Percentiles rank a stretch among this genome's conserved stretches.
Evolutionary conservation across 257 asterid genomes (phyloP).

Genomic region (Solanum gracilifrons): DNA sequence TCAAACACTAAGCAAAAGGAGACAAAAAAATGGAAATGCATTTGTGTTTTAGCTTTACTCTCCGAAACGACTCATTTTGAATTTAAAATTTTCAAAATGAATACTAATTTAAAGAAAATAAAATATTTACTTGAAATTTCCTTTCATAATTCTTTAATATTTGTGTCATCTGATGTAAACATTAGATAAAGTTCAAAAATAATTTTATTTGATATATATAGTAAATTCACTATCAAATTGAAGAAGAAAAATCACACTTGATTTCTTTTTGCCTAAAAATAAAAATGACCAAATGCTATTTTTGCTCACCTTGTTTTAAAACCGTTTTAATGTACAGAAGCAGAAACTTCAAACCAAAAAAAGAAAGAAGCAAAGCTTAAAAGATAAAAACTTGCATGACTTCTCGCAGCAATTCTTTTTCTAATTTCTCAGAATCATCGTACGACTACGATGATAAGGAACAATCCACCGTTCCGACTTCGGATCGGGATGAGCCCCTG

Average conservation of each 20-base stretch:
- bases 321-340: not conserved
- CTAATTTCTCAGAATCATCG: not conserved
- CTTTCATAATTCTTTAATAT: not conserved
- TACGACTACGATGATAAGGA: not conserved
- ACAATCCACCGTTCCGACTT: not conserved
- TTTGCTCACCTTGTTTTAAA: not conserved
- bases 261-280: not conserved
- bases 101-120: not conserved
- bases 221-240: not conserved
- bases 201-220: not conserved
- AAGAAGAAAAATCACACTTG: not conserved
- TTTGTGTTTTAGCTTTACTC: not conserved
- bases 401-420: not conserved
- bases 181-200: not conserved
- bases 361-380: not conserved
- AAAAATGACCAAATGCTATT: not conserved
- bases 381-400: not conserved
- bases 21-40: not conserved
- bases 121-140: not conserved
- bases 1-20: not conserved
- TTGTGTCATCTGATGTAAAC: not conserved
- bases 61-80: not conserved
- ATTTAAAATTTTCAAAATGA: not conserved
- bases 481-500: constrained; percentile 6
- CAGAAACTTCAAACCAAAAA: not conserved